Base-by-base conservation (phyloP, 1,139 yeast genomes). In the Yamadazyma trypodendri region DNA sequence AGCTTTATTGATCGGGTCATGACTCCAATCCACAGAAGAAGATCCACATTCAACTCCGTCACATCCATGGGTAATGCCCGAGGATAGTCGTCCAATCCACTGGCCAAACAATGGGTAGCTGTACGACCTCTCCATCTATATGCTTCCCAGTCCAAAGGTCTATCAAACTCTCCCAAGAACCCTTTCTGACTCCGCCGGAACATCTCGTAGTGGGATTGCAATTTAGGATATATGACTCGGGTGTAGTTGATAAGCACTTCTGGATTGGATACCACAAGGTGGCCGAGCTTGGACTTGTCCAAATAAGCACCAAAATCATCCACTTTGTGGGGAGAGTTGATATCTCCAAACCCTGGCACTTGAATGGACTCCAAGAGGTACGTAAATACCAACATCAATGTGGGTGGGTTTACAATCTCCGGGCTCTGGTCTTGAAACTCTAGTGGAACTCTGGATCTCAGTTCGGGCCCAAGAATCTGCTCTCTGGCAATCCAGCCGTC, bases 401-500 rank as follows among this genome's bases (percentile, higher is more conserved):
- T 94, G 13, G 98, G 98, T 1, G 99, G 99, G 51, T 92, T 92
- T 6, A 96, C 97, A 52, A 87, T 83, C 43, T 83, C 79, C 4
- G 96, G 95, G 56, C 86, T 85, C 60, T 94, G 99, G 8, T 80
- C 83, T 48, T 75, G 81, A 56, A 92, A 92, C 48, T 85, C 85
- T n/a, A 60, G 66, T 0, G 98, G 98, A 3, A 92, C 98, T 51
- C 87, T 79, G 31, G 85, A 76, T 54, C 97, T 76, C 38, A 92
- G 90, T 57, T 92, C 98, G 2, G 81, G 82, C 0, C 99, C 99
- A 37, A 92, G 68, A 28, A 94, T 92, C 52, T 89, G 95, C 57
- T 92, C 98, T 40, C 98, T 75, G 2, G 96, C 97, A 50, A 92
- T 85, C 97, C 97, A 92, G 0, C 99, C 99, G 47, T 84, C 83